These are phyloP conservation scores for Suillus subaureus DNA, from an alignment of 768 basidiomycete genomes.

Conservation along the genomic window DNA sequence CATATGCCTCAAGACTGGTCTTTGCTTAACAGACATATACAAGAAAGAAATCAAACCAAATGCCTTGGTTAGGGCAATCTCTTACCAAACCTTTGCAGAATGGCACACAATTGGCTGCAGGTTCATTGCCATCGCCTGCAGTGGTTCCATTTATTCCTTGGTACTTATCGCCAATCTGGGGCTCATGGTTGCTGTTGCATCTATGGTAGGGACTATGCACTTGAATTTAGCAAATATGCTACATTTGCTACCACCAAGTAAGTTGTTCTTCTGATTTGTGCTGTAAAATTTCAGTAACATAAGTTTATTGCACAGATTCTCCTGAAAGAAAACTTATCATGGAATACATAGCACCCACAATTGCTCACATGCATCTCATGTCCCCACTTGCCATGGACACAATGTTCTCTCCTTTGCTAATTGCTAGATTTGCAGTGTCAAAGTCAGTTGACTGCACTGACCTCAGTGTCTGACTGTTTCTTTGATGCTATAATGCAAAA, in stretches of 20 bases:
- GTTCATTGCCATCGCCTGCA: neutral
- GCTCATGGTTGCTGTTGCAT: neutral
- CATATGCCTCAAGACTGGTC: neutral
- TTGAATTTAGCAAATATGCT: neutral
- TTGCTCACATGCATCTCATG: too few relatives aligned
- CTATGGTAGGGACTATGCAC: neutral
- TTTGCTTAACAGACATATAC: neutral
- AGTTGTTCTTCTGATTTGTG: neutral
- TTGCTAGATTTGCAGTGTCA: too few relatives aligned
- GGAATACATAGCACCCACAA: too few relatives aligned
- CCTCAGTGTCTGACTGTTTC: too few relatives aligned
- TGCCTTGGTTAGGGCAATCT: neutral
- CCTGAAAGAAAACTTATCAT: neutral
- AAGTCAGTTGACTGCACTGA: too few relatives aligned
- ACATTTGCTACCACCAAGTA: neutral
- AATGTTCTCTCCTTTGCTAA: too few relatives aligned
- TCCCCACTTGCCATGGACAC: too few relatives aligned
- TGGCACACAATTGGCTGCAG: neutral
- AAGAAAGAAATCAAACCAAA: neutral
- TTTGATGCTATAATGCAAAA: too few relatives aligned
- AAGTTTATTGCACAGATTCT: neutral
- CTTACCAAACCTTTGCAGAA: neutral
- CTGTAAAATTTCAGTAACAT: too few relatives aligned
- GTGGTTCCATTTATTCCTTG: neutral
- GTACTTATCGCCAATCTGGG: neutral